phyloP scores from a whole-genome alignment of 2,329 filamentous ascomycete species.

The Exophiala spinifera region DNA sequence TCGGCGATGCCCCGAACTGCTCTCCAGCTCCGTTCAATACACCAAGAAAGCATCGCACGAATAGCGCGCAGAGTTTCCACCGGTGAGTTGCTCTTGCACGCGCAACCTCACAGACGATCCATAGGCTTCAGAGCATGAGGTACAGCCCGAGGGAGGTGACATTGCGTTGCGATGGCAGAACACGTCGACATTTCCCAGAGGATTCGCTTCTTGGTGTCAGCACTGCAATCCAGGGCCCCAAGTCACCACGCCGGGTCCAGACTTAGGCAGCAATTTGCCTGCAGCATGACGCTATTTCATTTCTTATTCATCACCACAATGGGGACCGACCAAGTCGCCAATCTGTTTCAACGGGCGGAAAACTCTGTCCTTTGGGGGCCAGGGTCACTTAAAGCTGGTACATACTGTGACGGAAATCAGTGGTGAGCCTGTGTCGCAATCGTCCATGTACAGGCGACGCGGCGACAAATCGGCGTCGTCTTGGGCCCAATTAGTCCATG shows the following conservation, averaged over 20 bases:
- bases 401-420: constrained; percentile 17
- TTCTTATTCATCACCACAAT: constrained; percentile 2
- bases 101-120: neutral
- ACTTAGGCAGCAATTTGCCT: constrained; percentile 24
- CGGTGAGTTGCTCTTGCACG: neutral
- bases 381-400: constrained; percentile 17
- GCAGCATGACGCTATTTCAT: constrained; percentile 19
- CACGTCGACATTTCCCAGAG: constrained; percentile 22
- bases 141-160: neutral
- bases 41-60: neutral
- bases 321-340: neutral
- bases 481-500: constrained; percentile 14
- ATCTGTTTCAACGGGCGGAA: neutral
- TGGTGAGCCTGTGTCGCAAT: constrained; percentile 19
- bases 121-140: neutral
- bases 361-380: constrained; percentile 3
- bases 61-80: neutral
- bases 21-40: neutral
- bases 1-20: neutral
- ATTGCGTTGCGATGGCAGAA: constrained; percentile 7
- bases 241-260: constrained; percentile 2
- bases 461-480: constrained; percentile 23
- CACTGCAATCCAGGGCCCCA: constrained; percentile 3
- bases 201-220: constrained; percentile 12
- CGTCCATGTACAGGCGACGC: constrained; percentile 5